Conservation (phyloP, 208 protist genomes). For the Acanthamoeba lenticulata region DNA sequence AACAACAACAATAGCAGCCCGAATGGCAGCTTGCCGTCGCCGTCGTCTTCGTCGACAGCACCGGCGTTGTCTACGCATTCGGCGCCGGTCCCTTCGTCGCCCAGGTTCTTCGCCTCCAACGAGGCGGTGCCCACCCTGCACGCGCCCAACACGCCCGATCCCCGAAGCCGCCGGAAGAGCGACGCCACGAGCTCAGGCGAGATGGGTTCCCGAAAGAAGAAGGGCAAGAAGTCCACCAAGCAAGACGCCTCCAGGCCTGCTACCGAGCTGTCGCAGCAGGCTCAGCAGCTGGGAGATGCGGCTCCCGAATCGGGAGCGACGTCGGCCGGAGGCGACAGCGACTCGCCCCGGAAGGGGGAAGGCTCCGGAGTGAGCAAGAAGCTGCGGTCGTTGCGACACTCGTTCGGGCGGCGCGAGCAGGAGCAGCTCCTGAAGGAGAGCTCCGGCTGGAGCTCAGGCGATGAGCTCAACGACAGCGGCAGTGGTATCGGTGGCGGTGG, state of each 20-base stretch:
- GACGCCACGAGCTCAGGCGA: neutral
- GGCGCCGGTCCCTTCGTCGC: neutral
- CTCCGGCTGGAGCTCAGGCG: neutral
- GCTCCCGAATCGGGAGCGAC: neutral
- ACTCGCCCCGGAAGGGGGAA: neutral
- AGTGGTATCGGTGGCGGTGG: no score
- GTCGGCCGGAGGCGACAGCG: neutral
- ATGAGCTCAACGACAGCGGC: no score
- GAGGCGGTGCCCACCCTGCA: neutral
- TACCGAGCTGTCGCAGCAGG: neutral
- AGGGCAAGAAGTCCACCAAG: neutral
- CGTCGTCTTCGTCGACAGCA: neutral
- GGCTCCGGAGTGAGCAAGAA: neutral
- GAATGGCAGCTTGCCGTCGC: neutral
- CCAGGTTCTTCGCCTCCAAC: neutral
- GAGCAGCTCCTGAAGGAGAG: neutral
- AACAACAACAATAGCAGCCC: neutral
- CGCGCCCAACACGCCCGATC: neutral
- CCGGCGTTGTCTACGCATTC: no score
- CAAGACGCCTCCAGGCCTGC: neutral
- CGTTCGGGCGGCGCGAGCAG: slow-evolving; percentile 25
- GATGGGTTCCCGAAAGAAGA: no score
- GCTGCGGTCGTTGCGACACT: slow-evolving; percentile 32
- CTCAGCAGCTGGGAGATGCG: neutral
- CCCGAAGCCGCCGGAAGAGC: neutral